A percentile compares a stretch with the other conserved stretches of the same genome.
Conservation (phyloP, 2,329 filamentous ascomycete species). For the Arthrinium phaeospermum region DNA sequence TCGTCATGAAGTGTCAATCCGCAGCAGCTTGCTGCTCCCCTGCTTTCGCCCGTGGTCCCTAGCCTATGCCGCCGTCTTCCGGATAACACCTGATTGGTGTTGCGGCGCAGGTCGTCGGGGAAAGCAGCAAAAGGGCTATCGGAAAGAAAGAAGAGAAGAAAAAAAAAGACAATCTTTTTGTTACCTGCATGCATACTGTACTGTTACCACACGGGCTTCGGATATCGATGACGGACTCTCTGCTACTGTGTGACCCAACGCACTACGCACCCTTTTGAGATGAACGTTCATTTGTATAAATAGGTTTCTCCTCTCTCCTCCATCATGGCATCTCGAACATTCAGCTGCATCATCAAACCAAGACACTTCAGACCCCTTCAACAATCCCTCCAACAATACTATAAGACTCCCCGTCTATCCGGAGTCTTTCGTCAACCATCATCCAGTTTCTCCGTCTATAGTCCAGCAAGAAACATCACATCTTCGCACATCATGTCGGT, state of each 20-base stretch:
- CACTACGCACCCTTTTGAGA: background rate
- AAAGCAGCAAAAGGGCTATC: background rate
- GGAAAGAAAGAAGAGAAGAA: background rate
- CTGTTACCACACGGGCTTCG: background rate
- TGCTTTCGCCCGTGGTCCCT: background rate
- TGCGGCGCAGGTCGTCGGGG: background rate
- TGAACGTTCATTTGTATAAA: constrained; percentile 17
- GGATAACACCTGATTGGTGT: background rate
- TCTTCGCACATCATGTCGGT: constrained; percentile 6
- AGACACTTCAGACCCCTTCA: background rate
- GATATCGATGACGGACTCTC: background rate
- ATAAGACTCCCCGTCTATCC: background rate
- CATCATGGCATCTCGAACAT: constrained; percentile 1
- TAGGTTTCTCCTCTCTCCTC: background rate
- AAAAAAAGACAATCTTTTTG: background rate
- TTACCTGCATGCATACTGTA: constrained; percentile 5
- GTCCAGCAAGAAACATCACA: constrained; percentile 6
- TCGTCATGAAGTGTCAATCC: constrained; percentile 6
- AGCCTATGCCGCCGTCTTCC: constrained; percentile 12
- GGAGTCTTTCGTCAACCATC: background rate
- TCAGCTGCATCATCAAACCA: background rate
- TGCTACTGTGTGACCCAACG: background rate
- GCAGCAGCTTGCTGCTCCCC: background rate
- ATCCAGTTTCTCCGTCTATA: constrained; percentile 2
- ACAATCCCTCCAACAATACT: background rate